These are phyloP conservation scores for Zangia roseola DNA, from an alignment of 768 basidiomycete species.

Conservation along the genomic window DNA sequence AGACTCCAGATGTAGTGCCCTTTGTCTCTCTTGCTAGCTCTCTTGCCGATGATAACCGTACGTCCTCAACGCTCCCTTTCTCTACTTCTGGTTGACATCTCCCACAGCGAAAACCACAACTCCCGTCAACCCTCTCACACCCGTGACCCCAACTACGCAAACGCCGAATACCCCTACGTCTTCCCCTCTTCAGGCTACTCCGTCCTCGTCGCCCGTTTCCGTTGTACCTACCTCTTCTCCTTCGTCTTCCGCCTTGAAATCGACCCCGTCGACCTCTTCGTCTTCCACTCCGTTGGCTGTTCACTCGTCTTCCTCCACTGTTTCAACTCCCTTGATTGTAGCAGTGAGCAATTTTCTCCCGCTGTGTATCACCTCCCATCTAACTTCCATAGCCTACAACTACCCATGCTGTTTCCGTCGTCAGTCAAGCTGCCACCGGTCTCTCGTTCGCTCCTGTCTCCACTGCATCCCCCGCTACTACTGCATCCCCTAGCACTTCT, in stretches of 20 bases:
- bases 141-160: constrained; percentile 7
- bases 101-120: constrained; percentile 4
- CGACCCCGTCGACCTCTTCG: background rate
- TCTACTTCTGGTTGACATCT: background rate
- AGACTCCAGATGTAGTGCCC: too few species aligned
- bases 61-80: background rate
- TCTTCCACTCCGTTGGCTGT: constrained; percentile 5
- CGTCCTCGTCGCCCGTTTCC: constrained; percentile 10
- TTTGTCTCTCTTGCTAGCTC: background rate
- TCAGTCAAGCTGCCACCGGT: background rate
- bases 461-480: constrained; percentile 14
- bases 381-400: background rate
- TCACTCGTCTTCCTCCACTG: constrained; percentile 5
- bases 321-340: background rate
- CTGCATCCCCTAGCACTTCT: constrained; percentile 35
- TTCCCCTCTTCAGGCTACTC: background rate
- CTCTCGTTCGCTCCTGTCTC: constrained; percentile 1
- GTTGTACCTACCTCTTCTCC: constrained; percentile 6
- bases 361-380: background rate
- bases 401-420: background rate
- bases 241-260: constrained; percentile 8
- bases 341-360: constrained; percentile 20
- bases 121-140: background rate
- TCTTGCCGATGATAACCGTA: constrained; percentile 1
- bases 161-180: constrained; percentile 18